Percentiles rank a stretch among this genome's conserved stretches.
These are phyloP conservation scores for Selaginella tamariscina DNA, from an alignment of 75 land plant genomes.

Conservation along the genomic window DNA sequence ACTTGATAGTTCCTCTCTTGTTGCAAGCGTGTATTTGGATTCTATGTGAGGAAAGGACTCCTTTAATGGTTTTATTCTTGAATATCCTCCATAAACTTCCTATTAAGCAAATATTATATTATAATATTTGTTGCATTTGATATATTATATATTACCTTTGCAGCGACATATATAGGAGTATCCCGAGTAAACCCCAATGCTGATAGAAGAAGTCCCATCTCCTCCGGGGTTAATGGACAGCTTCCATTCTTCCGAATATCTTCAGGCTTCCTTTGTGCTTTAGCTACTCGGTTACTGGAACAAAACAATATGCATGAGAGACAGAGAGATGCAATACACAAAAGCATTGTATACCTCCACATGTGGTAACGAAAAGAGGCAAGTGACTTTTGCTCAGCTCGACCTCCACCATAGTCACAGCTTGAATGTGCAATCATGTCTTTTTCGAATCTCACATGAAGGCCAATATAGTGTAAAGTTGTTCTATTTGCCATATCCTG, in stretches of 20 bases:
- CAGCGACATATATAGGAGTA: slow-evolving; percentile 27
- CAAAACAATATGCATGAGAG: too few relatives aligned
- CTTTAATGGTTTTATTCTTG: slow-evolving; percentile 21
- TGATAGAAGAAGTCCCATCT: slow-evolving; percentile 24
- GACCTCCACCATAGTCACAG: slow-evolving; percentile 31
- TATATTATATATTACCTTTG: too few relatives aligned
- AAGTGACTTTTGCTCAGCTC: slow-evolving; percentile 25
- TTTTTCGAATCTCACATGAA: slow-evolving; percentile 32
- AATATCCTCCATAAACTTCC: slow-evolving; percentile 23
- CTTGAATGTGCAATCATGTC: slow-evolving; percentile 31
- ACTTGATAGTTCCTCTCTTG: slow-evolving; percentile 18
- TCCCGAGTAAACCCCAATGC: slow-evolving; percentile 19
- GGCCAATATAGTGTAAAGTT: slow-evolving; percentile 19
- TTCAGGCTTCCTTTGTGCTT: slow-evolving; percentile 17
- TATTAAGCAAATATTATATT: neutral
- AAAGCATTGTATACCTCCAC: slow-evolving; percentile 17
- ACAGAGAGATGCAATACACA: neutral
- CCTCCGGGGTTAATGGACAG: slow-evolving; percentile 34
- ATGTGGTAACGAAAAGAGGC: slow-evolving; percentile 25
- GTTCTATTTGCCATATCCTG: too few relatives aligned
- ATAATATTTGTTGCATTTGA: too few relatives aligned
- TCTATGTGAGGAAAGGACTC: slow-evolving; percentile 22
- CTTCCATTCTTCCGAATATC: slow-evolving; percentile 26
- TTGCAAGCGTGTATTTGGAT: slow-evolving; percentile 20
- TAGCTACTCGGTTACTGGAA: slow-evolving; percentile 21